Base-by-base conservation (phyloP, 2,329 filamentous ascomycete genomes). In the Xylaria sp. region DNA sequence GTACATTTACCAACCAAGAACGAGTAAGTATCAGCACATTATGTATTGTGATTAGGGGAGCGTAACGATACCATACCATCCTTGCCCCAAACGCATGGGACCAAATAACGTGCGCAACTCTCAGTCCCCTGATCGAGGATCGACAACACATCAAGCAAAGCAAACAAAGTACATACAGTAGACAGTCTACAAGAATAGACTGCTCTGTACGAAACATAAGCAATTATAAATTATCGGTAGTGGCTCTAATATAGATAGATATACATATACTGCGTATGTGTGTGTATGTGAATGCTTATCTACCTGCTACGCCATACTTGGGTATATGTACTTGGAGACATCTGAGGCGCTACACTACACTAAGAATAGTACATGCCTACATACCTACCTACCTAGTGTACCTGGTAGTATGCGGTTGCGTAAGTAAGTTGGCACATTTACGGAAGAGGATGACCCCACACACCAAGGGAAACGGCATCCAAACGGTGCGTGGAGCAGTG, bases 401-500 rank as follows among this genome's bases (percentile, higher is more conserved):
- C n/a, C n/a, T n/a, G n/a, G n/a, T n/a, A n/a, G n/a, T n/a, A n/a
- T n/a, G n/a, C n/a, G n/a, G 33, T 13, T 36, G 33, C 7, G 11
- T 11, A 33, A 20, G 39, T 11, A 22, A 3, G 39, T 25, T 13
- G 42, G n/a, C 17, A 49, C 31, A 29, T 49, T 49, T 59, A 64
- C 54, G 38, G 42, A 39, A 65, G 56, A 27, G 51, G 44, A 39
- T 58, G 51, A 20, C 27, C 53, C 62, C 59, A 63, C 61, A 53
- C 45, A 25, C 44, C 44, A 44, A 31, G 27, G 60, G 47, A 66
- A 51, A 58, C 55, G 63, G 60, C 63, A 66, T 36, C 31, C 27
- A 63, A 63, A 65, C 56, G 56, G 56, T 59, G 51, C 56, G 62
- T 49, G 53, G 60, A 50, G 59, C 47, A 27, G 66, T 66, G 66